A percentile compares a stretch with the other conserved stretches of the same genome.
Conservation (phyloP, 75 land plant genomes). For the Chamaecyparis obtusa region DNA sequence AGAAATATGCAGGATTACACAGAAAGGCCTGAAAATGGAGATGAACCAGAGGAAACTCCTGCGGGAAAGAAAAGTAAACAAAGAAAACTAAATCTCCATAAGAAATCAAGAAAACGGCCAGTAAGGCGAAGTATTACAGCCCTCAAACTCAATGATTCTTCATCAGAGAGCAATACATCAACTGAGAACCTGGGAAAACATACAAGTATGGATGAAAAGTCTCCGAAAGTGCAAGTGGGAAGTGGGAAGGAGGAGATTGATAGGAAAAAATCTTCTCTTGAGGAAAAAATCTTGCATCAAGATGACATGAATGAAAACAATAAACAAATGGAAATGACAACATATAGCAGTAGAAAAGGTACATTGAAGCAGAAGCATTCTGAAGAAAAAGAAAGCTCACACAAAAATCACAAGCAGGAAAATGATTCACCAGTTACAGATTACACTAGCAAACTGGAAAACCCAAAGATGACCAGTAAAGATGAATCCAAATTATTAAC, state of each 20-base stretch:
- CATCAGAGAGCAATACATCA: constrained; percentile 19
- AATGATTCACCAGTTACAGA: background rate
- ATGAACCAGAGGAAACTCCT: background rate
- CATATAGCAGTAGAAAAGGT: background rate
- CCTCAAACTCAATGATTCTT: constrained; percentile 10
- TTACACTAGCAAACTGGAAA: background rate
- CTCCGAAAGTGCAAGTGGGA: background rate
- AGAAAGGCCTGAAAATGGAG: background rate
- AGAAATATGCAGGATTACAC: background rate
- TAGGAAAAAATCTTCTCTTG: no score
- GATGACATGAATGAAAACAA: background rate
- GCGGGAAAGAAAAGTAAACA: background rate
- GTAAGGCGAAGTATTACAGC: constrained; percentile 5
- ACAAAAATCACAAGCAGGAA: background rate
- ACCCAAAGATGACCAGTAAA: background rate
- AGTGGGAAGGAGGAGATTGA: background rate
- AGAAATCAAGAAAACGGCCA: constrained; percentile 3
- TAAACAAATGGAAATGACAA: background rate
- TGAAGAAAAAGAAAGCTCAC: background rate
- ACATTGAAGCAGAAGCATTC: background rate
- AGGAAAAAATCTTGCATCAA: background rate
- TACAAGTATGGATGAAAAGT: background rate
- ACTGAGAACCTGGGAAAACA: background rate
- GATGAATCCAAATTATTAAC: background rate
- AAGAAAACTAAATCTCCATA: background rate